These are phyloP conservation scores for Apiospora koreana DNA, from an alignment of 2,329 filamentous ascomycete species.

Conservation along the genomic window DNA sequence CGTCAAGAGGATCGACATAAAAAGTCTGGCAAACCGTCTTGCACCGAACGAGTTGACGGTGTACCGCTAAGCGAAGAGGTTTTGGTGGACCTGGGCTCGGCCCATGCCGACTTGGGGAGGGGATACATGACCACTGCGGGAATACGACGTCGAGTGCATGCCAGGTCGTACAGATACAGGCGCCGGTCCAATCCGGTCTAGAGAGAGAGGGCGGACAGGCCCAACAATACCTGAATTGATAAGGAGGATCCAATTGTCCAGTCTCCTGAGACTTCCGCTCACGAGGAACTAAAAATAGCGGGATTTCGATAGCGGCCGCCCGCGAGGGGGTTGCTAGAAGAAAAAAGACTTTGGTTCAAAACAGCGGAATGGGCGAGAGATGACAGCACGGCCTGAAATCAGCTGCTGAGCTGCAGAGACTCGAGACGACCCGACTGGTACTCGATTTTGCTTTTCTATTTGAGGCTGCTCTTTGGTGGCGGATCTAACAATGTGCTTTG, in stretches of 20 bases:
- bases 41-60: not conserved
- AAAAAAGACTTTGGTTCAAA: not conserved
- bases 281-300: conserved; percentile 7
- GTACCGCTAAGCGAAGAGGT: not conserved
- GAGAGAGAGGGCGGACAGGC: not conserved
- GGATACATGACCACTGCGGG: not conserved
- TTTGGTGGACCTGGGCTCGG: conserved; percentile 1
- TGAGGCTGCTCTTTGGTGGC: not conserved
- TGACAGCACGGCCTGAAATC: not conserved
- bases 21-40: not conserved
- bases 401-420: not conserved
- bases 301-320: conserved; percentile 6
- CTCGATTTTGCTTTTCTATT: not conserved
- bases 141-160: conserved; percentile 11
- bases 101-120: not conserved
- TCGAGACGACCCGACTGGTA: not conserved
- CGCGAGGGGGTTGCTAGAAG: not conserved
- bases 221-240: conserved; percentile 1
- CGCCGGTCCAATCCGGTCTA: not conserved
- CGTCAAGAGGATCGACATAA: not conserved
- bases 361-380: not conserved
- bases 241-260: not conserved
- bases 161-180: not conserved
- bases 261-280: not conserved
- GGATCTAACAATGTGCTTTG: not conserved